Base-by-base conservation (phyloP, 1,284 basidiomycete species). In the Rhodotorula sp. region DNA sequence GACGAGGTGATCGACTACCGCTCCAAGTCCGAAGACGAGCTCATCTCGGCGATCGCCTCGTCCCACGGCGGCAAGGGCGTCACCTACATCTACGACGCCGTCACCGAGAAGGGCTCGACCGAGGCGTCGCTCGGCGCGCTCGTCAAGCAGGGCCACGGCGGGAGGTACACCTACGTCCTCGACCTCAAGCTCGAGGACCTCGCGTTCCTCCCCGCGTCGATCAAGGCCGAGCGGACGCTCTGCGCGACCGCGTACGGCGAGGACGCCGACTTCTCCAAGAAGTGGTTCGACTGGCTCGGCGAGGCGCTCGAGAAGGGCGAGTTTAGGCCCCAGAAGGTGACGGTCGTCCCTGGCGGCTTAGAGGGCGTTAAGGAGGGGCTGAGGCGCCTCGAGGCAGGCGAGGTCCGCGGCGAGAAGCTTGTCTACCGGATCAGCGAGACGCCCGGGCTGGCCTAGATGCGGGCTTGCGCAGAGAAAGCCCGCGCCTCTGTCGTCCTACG, bases 381-480 rank as follows among this genome's bases (percentile, higher is more conserved):
- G 53, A 62, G 75, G 69, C 67, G 79, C 41, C 57, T 80, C 51
- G 61, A 77, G 61, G 69, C 73, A 37, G 72, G 74, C 48, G 77
- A 79, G 59, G 81, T 79, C 13, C 76, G 73, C 51, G 79, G 78
- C 21, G 78, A 79, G 64, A 83, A 83, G 76, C 75, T 82, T 4
- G 82, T 83, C 58, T 82, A 81, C 67, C 66, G 75, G 10, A 76
- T 81, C 59, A 69, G 62, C 37, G 80, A 81, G 36, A 81, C 80
- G 15, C 70, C 67, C 5, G 67, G 66, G 3, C 51, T 73, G 29
- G 67, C 48, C 7, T 63, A 41, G 7, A 13, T 29, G 55, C 55
- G 22, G 36, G 6, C n/a, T 15, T 9, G 1, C 13, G 9, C 15
- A 8, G 4, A 13, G 12, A 13, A 29, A 27, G 15, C 22, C 6